Percentiles rank a stretch among this genome's conserved stretches.
phyloP scores from a whole-genome alignment of 352 stramenopile species.

The Elongisporangium senticosum region DNA sequence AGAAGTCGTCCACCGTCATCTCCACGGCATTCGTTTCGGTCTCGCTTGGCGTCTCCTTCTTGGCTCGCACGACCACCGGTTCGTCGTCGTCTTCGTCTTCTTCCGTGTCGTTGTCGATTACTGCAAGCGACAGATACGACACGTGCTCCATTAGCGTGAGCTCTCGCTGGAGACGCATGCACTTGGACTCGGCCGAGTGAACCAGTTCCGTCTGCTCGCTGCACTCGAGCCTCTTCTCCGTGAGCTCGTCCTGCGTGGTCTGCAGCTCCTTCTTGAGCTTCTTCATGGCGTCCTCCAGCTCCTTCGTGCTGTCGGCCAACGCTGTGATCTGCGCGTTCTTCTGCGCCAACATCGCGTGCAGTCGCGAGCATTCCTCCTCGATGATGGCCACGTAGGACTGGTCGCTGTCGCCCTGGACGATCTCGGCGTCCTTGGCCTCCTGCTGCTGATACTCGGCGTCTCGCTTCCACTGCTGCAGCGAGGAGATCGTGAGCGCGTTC shows the following conservation, averaged over 20 bases:
- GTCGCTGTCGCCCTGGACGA: slow-evolving; percentile 31
- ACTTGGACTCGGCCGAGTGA: slow-evolving; percentile 59
- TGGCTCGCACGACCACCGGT: slow-evolving; percentile 5
- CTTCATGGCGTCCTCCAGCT: slow-evolving; percentile 23
- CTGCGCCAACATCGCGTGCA: slow-evolving; percentile 18
- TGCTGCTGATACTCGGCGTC: slow-evolving; percentile 32
- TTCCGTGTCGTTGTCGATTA: slow-evolving; percentile 61
- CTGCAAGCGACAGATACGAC: slow-evolving; percentile 61
- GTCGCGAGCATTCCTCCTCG: slow-evolving; percentile 30
- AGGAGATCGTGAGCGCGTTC: slow-evolving; percentile 33
- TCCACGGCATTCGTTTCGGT: slow-evolving; percentile 6
- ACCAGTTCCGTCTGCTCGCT: slow-evolving; percentile 51
- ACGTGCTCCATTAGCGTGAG: slow-evolving; percentile 72
- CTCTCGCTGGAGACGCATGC: slow-evolving; percentile 64
- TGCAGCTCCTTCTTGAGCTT: slow-evolving; percentile 30
- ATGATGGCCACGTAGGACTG: slow-evolving; percentile 34
- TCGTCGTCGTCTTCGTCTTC: slow-evolving; percentile 68
- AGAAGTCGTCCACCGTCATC: slow-evolving; percentile 2
- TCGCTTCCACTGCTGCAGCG: slow-evolving; percentile 44
- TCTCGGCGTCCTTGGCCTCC: slow-evolving; percentile 30
- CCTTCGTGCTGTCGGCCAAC: not conserved
- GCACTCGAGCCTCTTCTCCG: slow-evolving; percentile 31
- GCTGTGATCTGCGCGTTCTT: slow-evolving; percentile 19
- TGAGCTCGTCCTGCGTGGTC: slow-evolving; percentile 29
- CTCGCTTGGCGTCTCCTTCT: slow-evolving; percentile 17